Base-by-base conservation (phyloP, 2,329 filamentous ascomycete genomes). In the Pseudogymnoascus sp. region DNA sequence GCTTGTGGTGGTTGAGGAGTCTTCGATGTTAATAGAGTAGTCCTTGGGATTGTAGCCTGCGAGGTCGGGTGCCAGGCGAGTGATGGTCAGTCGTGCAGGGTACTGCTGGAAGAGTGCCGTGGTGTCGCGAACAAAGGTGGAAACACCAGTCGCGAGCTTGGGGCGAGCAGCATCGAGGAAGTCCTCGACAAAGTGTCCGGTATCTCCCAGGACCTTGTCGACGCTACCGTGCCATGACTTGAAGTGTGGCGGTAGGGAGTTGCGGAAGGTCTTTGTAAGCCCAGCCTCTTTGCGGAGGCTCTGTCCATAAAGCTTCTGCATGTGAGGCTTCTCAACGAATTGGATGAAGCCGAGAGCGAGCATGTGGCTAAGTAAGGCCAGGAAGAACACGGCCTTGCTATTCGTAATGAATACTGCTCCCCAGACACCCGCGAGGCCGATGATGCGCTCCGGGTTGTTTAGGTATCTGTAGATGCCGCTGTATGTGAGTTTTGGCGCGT, bases 401-500 rank as follows among this genome's bases (percentile, higher is more conserved):
- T 91, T 93, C 0, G 93, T 96, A 71, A 99, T 96, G 59, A 97
- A 83, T 5, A 93, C 93, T 28, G 92, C 87, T 61, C 95, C 95
- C 93, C 93, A 99, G 5, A 97, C 82, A n/a, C 93, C 95, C 16
- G 93, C 93, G 4, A 96, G 87, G 28, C 95, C 95, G 67, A 99
- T 88, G 40, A 97, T 88, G 63, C 93, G 88, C 75, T 99, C 95
- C 0, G 95, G 95, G 72, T 97, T 99, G 78, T 99, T 99, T 68
- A 99, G 81, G 77, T 96, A 99, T 59, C 95, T 91, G 75, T 99
- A 99, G 71, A 99, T 99, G 66, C 93, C 96, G 69, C 89, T 92
- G 77, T 99, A 99, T 0, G 91, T 97, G 66, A 97, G 82, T 76
- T 95, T 96, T 11, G 88, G 88, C 9, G 88, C 85, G 53, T 91